phyloP scores from a whole-genome alignment of 805 yeast species.

The Saccharomyces jurei region DNA sequence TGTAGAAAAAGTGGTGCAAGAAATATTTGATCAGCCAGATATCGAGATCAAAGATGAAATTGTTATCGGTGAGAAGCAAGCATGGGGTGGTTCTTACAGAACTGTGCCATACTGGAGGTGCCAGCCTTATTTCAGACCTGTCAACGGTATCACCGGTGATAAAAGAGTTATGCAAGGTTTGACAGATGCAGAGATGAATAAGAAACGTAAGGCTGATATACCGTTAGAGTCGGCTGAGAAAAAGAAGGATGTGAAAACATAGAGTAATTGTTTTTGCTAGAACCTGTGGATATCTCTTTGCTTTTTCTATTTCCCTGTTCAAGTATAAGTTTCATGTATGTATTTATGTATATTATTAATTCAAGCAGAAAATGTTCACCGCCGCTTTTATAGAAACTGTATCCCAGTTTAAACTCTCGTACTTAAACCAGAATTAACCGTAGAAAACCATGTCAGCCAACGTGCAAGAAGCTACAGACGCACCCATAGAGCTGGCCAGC shows the following conservation, averaged over 20 bases:
- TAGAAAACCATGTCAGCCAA: not conserved
- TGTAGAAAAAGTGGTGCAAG: constrained; percentile 60
- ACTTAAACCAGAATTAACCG: not conserved
- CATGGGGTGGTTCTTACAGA: constrained; percentile 78
- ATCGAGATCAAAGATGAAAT: constrained; percentile 52
- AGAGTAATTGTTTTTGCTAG: not conserved
- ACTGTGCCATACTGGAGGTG: constrained; percentile 91
- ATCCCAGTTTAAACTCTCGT: not conserved
- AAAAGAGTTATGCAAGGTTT: constrained; percentile 28
- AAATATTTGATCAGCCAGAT: constrained; percentile 44
- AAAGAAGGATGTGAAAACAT: constrained; percentile 20
- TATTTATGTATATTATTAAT: not conserved
- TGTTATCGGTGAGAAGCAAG: constrained; percentile 43
- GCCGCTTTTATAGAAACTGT: not conserved
- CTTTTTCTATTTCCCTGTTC: not conserved
- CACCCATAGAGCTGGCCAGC: constrained; percentile 9
- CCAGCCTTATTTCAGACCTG: constrained; percentile 89
- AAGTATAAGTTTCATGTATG: not conserved
- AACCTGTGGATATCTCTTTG: not conserved
- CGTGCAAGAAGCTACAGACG: constrained; percentile 5
- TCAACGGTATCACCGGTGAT: constrained; percentile 63
- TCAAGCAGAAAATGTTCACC: not conserved
- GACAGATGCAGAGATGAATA: constrained; percentile 10
- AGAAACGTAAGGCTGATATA: constrained; percentile 5
- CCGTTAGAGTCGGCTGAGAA: constrained; percentile 2